phyloP scores from a whole-genome alignment of 306 rosid genomes.

The Mucuna pruriens region DNA sequence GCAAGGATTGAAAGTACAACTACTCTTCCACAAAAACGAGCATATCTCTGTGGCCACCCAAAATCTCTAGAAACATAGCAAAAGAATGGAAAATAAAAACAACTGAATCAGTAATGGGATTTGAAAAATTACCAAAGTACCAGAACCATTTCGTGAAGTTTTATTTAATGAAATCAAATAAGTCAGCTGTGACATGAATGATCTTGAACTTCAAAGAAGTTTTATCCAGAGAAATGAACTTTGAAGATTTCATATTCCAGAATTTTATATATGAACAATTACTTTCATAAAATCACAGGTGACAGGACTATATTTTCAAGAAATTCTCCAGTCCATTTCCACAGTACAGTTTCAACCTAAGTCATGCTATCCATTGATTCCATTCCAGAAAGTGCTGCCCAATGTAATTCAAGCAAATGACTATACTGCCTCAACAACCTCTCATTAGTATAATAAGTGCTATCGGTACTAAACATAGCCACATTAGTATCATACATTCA shows the following conservation, averaged over 20 bases:
- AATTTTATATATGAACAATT: background rate
- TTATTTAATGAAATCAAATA: background rate
- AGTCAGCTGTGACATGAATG: background rate
- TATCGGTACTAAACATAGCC: background rate
- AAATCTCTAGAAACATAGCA: slow-evolving; percentile 63
- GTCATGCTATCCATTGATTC: background rate
- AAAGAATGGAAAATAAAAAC: slow-evolving; percentile 24
- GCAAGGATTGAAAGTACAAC: slow-evolving; percentile 71
- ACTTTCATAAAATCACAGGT: background rate
- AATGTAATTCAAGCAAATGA: background rate
- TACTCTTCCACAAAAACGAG: slow-evolving; percentile 82
- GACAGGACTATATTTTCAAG: background rate
- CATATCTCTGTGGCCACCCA: slow-evolving; percentile 84
- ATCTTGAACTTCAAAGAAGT: too few species aligned
- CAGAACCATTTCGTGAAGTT: slow-evolving; percentile 1
- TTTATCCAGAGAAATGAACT: too few species aligned
- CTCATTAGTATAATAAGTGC: background rate
- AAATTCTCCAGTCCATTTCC: slow-evolving; percentile 5
- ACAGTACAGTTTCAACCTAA: slow-evolving; percentile 22
- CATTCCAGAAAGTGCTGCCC: slow-evolving; percentile 1
- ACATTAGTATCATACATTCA: background rate
- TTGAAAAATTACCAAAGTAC: slow-evolving; percentile 7
- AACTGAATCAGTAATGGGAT: background rate
- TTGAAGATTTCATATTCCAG: too few species aligned
- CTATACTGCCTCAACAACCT: background rate